Base-by-base conservation (phyloP, 2,329 filamentous ascomycete species). In the Penicillium nordicum region DNA sequence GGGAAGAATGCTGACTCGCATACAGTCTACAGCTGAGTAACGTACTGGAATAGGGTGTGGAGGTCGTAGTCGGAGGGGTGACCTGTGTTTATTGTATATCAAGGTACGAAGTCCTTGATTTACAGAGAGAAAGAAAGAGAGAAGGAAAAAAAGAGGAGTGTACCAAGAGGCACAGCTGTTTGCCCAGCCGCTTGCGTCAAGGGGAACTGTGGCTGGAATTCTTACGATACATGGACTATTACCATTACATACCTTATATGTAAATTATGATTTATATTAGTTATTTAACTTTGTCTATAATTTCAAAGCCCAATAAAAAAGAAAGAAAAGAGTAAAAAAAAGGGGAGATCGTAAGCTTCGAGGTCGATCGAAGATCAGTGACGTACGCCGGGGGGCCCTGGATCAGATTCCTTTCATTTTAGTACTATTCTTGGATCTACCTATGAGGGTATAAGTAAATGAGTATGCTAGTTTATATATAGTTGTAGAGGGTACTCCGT, bases 161-260 rank as follows among this genome's bases (percentile, higher is more conserved):
- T 55, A 45, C 38, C 50, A 37, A 59, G 58, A 55, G 51, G 34
- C 43, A 52, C 38, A 52, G 54, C 47, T 45, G 29, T 52, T 52
- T 40, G 21, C 51, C 54, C 62, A 64, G 66, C 63, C 66, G 66
- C 61, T 67, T 68, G 66, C 63, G 65, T 68, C 64, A 65, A 67
- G 57, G 43, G 52, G 53, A 58, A 44, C 40, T 50, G 65, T 63
- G 61, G 66, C 61, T 66, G 58, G 62, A 37, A 34, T 51, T 29
- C 18, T 53, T 55, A 60, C 50, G 27, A 40, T 53, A 25, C 30
- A 27, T 12, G 23, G 16, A 16, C 46, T 36, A 37, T 42, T 53
- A 38, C 54, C 48, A 50, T 53, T 25, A 32, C 27, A 57, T 45
- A 36, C 30, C 9, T 43, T n/a, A 11, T 46, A 32, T 32, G 43